Percentiles rank a stretch among this genome's conserved stretches.
Conservation (phyloP, 1,139 yeast species). For the Yamadazyma mexicana region DNA sequence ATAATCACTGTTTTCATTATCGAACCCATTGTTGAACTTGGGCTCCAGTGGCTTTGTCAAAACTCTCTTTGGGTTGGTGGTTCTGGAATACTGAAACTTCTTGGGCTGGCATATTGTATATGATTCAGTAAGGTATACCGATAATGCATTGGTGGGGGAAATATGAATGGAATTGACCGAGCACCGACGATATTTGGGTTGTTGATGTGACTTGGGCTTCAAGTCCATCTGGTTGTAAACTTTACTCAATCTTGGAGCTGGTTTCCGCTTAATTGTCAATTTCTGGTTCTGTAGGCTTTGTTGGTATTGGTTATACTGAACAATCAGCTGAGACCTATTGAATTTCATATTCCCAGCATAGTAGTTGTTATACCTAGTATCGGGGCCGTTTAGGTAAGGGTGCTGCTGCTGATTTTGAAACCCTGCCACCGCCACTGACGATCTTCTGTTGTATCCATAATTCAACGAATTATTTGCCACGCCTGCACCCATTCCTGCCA, state of each 20-base stretch:
- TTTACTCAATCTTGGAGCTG: constrained; percentile 40
- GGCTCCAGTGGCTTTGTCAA: constrained; percentile 92
- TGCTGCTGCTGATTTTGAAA: constrained; percentile 17
- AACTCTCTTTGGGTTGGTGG: constrained; percentile 88
- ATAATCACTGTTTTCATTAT: constrained; percentile 87
- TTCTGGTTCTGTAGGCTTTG: constrained; percentile 30
- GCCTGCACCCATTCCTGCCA: constrained; percentile 1
- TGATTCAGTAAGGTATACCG: constrained; percentile 75
- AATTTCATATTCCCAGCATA: constrained; percentile 8
- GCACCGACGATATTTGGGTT: constrained; percentile 80
- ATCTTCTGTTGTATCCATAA: constrained; percentile 25
- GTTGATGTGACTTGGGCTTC: constrained; percentile 59
- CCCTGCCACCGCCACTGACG: constrained; percentile 38
- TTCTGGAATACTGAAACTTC: constrained; percentile 74
- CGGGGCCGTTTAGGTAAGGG: constrained; percentile 3
- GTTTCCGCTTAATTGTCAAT: constrained; percentile 21
- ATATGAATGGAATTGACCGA: constrained; percentile 74
- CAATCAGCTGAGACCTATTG: constrained; percentile 36
- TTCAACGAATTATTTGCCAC: constrained; percentile 3
- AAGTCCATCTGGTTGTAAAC: constrained; percentile 53
- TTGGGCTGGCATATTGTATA: constrained; percentile 85
- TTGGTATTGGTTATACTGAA: constrained; percentile 41
- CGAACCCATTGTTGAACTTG: constrained; percentile 76
- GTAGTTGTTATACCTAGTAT: constrained; percentile 6
- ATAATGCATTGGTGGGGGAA: constrained; percentile 84